Conservation (phyloP, 2,329 filamentous ascomycete species). For the Penicillium sclerotiorum region DNA sequence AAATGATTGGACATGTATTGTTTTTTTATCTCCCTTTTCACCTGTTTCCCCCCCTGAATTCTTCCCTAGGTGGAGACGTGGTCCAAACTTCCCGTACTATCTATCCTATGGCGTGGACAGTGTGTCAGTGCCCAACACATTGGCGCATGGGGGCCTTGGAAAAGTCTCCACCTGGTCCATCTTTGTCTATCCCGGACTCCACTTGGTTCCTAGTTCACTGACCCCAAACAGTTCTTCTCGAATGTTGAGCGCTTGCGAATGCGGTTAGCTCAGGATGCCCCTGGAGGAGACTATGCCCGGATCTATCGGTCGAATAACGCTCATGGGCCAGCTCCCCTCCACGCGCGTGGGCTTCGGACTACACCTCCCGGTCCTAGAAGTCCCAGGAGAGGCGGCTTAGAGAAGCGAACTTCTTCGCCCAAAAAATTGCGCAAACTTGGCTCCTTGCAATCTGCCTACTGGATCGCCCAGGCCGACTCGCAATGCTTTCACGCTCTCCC, state of each 20-base stretch:
- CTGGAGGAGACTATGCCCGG: conserved; percentile 24
- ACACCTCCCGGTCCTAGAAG: neutral
- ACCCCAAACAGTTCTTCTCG: conserved; percentile 41
- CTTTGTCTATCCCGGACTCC: conserved; percentile 11
- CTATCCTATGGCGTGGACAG: conserved; percentile 12
- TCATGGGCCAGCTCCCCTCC: conserved; percentile 19
- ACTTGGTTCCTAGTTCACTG: conserved; percentile 18
- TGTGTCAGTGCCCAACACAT: conserved; percentile 5
- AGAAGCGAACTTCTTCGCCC: conserved; percentile 20
- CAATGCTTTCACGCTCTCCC: conserved; percentile 72
- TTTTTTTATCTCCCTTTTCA: neutral
- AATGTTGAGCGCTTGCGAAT: conserved; percentile 43
- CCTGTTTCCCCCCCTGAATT: conserved; percentile 8
- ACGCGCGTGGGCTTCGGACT: conserved; percentile 19
- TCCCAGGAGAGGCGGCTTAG: conserved; percentile 17
- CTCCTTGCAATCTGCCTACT: conserved; percentile 39
- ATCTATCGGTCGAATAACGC: conserved; percentile 17
- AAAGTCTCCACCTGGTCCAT: conserved; percentile 9
- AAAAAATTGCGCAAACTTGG: conserved; percentile 38
- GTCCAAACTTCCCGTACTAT: conserved; percentile 18
- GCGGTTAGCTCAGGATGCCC: conserved; percentile 37
- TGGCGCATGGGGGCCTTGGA: conserved; percentile 9
- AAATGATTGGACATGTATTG: neutral
- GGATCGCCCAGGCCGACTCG: conserved; percentile 58
- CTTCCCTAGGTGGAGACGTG: too few species aligned